phyloP scores from a whole-genome alignment of 495 filamentous ascomycete species.

The Filosporella fistucella region DNA sequence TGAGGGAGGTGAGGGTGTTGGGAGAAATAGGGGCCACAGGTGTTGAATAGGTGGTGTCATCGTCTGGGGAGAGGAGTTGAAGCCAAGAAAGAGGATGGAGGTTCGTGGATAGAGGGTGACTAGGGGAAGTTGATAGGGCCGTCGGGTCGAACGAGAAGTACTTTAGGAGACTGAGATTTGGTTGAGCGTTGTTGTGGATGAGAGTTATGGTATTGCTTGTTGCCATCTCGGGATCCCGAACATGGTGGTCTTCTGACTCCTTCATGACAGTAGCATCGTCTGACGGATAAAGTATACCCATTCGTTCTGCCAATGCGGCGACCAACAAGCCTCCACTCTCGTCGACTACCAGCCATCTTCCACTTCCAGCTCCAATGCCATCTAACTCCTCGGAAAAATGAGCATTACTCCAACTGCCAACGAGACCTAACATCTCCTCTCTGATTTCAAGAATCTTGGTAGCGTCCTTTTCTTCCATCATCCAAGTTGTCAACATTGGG shows the following conservation, averaged over 20 bases:
- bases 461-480: conserved; percentile 72
- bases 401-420: conserved; percentile 47
- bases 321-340: conserved; percentile 85
- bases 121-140: conserved; percentile 25
- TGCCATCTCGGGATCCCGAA: conserved; percentile 9
- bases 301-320: conserved; percentile 84
- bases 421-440: conserved; percentile 75
- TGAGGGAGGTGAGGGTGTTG: conserved; percentile 56
- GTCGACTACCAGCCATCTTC: conserved; percentile 85
- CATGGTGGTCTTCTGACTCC: conserved; percentile 5
- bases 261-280: conserved; percentile 7
- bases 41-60: conserved; percentile 63
- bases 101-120: conserved; percentile 75
- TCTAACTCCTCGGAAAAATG: conserved; percentile 37
- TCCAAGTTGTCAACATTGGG: conserved; percentile 62
- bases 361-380: conserved; percentile 29
- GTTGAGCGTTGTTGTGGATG: conserved; percentile 82
- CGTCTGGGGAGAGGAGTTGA: conserved; percentile 70
- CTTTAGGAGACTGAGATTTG: conserved; percentile 79
- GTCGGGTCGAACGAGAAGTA: conserved; percentile 77
- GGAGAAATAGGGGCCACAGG: conserved; percentile 50
- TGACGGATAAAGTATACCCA: conserved; percentile 64
- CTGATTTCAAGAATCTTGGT: conserved; percentile 81
- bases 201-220: conserved; percentile 78
- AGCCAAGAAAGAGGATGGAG: conserved; percentile 86